These are phyloP conservation scores for Dysphania ambrosioides DNA, from an alignment of 148 eudicot species.

Conservation along the genomic window DNA sequence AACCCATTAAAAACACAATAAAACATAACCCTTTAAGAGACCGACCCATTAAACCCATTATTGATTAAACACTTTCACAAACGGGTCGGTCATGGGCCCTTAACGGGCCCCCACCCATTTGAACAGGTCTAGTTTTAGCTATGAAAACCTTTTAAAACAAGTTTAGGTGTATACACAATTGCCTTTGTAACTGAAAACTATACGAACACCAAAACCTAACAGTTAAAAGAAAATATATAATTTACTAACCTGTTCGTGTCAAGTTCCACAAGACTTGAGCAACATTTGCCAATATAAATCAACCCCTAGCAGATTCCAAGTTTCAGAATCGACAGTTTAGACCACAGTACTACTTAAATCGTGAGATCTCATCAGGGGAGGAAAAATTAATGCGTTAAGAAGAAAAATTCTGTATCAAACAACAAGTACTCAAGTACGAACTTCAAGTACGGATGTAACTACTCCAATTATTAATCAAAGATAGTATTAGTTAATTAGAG, in stretches of 20 bases:
- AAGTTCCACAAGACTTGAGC: conserved; percentile 75
- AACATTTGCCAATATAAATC: conserved; percentile 53
- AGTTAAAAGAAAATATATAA: background rate
- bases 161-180: background rate
- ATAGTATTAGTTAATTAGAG: background rate
- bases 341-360: conserved; percentile 36
- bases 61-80: no score
- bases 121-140: background rate
- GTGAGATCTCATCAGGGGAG: background rate
- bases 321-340: conserved; percentile 57
- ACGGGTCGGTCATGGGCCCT: no score
- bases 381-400: background rate
- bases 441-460: conserved; percentile 21
- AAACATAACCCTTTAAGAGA: no score
- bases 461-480: background rate
- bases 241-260: conserved; percentile 74
- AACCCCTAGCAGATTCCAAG: conserved; percentile 86
- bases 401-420: background rate
- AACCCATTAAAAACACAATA: no score
- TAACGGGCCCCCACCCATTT: no score
- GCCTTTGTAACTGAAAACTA: background rate
- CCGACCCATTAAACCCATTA: no score
- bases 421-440: conserved; percentile 25
- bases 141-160: background rate
- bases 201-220: background rate